These are phyloP conservation scores for Salix koriyanagi DNA, from an alignment of 345 rosid genomes.

Conservation along the genomic window DNA sequence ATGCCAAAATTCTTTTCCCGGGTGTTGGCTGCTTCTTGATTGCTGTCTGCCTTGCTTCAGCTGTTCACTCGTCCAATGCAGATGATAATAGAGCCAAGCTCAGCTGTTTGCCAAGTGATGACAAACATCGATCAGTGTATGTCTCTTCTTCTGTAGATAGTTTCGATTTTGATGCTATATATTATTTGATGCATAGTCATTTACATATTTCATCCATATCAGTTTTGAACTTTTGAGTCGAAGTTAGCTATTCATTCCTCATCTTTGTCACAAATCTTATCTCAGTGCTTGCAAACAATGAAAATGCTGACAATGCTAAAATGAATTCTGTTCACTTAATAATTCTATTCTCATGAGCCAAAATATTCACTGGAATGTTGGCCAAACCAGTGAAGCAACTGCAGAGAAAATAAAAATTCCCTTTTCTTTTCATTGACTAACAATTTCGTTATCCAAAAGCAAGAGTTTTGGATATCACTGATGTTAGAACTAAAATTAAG, in stretches of 20 bases:
- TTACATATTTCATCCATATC: neutral
- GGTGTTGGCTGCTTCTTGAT: conserved; percentile 84
- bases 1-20: conserved; percentile 68
- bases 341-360: neutral
- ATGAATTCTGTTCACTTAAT: neutral
- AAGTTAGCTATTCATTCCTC: no score
- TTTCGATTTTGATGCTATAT: neutral
- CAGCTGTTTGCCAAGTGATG: conserved; percentile 24
- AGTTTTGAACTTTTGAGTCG: neutral
- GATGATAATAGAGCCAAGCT: conserved; percentile 69
- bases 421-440: neutral
- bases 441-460: neutral
- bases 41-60: conserved; percentile 73
- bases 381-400: no score
- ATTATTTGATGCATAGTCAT: neutral
- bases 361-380: no score
- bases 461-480: no score
- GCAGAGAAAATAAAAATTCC: no score
- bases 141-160: neutral
- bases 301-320: neutral
- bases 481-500: neutral
- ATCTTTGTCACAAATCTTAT: neutral
- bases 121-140: conserved; percentile 30
- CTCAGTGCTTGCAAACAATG: neutral
- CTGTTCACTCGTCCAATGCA: conserved; percentile 69